Evolutionary conservation across 139 green algal genomes (phyloP).

Genomic region (Raphidocelis subcapitata): DNA sequence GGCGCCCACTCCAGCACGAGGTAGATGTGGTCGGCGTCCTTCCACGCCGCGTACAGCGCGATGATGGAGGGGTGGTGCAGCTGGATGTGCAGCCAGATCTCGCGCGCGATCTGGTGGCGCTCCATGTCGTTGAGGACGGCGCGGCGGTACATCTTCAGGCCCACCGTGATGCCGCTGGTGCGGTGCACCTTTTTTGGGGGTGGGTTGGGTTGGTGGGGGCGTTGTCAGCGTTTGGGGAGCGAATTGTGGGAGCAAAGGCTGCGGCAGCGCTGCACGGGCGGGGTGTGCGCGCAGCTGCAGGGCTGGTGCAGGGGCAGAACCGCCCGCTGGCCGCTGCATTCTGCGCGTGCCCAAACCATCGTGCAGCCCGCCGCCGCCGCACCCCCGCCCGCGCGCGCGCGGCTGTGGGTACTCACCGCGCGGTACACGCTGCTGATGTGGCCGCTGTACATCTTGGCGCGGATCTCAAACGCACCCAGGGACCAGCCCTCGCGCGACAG

Average conservation of each 20-base stretch:
- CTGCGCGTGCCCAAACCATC: too few relatives aligned
- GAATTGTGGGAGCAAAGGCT: too few relatives aligned
- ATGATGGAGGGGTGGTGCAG: slow-evolving; percentile 57
- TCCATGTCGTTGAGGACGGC: slow-evolving; percentile 38
- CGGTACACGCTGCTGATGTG: slow-evolving; percentile 56
- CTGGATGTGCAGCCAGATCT: slow-evolving; percentile 58
- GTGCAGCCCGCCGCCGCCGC: too few relatives aligned
- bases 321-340: too few relatives aligned
- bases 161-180: slow-evolving; percentile 47
- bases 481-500: slow-evolving; percentile 34
- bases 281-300: too few relatives aligned
- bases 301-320: too few relatives aligned
- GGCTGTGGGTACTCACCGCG: slow-evolving; percentile 31
- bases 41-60: slow-evolving; percentile 57
- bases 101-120: slow-evolving; percentile 49
- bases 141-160: slow-evolving; percentile 58
- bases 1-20: slow-evolving; percentile 61
- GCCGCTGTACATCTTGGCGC: slow-evolving; percentile 46
- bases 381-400: too few relatives aligned
- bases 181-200: slow-evolving; percentile 21
- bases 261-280: too few relatives aligned
- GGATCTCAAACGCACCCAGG: slow-evolving; percentile 49
- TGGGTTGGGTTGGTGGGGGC: too few relatives aligned
- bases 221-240: too few relatives aligned
- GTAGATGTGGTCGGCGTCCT: slow-evolving; percentile 58